Percentiles rank a stretch among this genome's conserved stretches.
Evolutionary conservation across 2,329 filamentous ascomycete genomes (phyloP).

Genomic region (Penicillium sp.): DNA sequence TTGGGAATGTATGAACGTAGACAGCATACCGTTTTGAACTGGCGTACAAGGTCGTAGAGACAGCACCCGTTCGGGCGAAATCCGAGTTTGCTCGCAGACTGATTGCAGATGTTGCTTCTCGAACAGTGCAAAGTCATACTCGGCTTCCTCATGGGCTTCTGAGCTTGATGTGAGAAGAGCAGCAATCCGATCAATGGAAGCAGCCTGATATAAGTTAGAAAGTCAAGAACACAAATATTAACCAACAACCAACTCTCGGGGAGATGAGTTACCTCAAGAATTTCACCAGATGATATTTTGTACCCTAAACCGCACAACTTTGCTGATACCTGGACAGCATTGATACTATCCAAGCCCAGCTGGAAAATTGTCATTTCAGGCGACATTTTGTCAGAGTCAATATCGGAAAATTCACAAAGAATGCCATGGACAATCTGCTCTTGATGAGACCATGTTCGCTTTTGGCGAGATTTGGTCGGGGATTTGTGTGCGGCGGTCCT

Average conservation of each 20-base stretch:
- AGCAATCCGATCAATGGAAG: conserved; percentile 37
- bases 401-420: conserved; percentile 57
- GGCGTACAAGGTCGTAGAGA: conserved; percentile 72
- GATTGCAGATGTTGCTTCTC: conserved; percentile 41
- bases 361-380: conserved; percentile 72
- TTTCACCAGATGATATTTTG: conserved; percentile 63
- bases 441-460: conserved; percentile 46
- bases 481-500: neutral
- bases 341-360: conserved; percentile 89
- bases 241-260: too few species aligned
- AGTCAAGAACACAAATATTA: conserved; percentile 6
- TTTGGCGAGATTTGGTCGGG: conserved; percentile 6
- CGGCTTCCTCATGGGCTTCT: conserved; percentile 2
- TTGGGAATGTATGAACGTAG: conserved; percentile 64
- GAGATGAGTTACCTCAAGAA: conserved; percentile 56
- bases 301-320: conserved; percentile 59
- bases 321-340: conserved; percentile 71
- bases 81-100: conserved; percentile 31
- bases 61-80: conserved; percentile 47
- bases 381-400: conserved; percentile 50
- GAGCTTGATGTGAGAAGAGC: conserved; percentile 39
- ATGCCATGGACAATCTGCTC: conserved; percentile 55
- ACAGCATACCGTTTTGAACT: conserved; percentile 74
- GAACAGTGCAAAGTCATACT: conserved; percentile 52
- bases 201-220: conserved; percentile 27